These are phyloP conservation scores for Chenopodium quinoa DNA, from an alignment of 148 eudicot genomes.

Conservation along the genomic window DNA sequence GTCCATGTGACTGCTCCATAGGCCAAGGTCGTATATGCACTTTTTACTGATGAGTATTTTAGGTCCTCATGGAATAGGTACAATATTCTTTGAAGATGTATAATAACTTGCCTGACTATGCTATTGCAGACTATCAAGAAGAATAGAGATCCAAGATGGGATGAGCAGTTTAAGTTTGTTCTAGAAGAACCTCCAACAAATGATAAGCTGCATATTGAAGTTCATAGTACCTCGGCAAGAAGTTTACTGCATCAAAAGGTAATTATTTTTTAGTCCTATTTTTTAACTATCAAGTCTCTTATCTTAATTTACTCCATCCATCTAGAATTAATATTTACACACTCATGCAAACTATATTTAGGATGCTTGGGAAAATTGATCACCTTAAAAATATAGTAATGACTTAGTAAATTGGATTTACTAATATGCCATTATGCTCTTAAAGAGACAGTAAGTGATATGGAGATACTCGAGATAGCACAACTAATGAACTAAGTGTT, in stretches of 20 bases:
- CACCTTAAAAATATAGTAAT: not conserved
- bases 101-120: not conserved
- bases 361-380: not conserved
- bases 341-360: no score
- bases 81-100: not conserved
- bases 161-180: conserved; percentile 56
- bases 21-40: not conserved
- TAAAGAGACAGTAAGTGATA: not conserved
- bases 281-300: not conserved
- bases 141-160: conserved; percentile 85
- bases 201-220: conserved; percentile 68
- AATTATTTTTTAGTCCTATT: not conserved
- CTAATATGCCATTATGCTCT: not conserved
- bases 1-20: not conserved
- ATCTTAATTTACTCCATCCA: not conserved
- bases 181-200: conserved; percentile 64
- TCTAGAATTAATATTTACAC: not conserved
- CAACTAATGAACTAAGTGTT: not conserved
- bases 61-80: not conserved
- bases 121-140: conserved; percentile 58
- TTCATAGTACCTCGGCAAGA: conserved; percentile 57
- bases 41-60: not conserved
- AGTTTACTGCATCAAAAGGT: conserved; percentile 75
- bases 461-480: not conserved
- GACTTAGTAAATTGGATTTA: not conserved